phyloP scores from a whole-genome alignment of 108 stramenopile genomes.

The Cyclotella distinguenda region DNA sequence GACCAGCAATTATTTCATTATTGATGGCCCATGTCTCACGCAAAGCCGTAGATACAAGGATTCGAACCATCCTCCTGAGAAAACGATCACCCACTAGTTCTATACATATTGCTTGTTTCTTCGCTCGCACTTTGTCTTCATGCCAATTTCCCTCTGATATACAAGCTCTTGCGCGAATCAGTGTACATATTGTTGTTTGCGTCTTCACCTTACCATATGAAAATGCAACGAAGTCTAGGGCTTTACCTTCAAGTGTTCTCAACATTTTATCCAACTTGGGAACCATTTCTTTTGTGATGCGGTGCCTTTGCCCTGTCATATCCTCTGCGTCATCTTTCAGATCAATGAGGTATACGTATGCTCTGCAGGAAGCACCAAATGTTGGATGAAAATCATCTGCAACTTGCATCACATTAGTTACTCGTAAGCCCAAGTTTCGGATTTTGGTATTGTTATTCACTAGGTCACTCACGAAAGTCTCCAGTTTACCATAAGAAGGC shows the following conservation, averaged over 20 bases:
- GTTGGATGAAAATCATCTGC: slow-evolving; percentile 66
- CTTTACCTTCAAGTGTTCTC: slow-evolving; percentile 42
- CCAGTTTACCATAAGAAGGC: slow-evolving; percentile 4
- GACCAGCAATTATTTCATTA: neutral
- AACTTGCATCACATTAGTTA: slow-evolving; percentile 36
- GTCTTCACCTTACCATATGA: slow-evolving; percentile 78
- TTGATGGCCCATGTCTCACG: slow-evolving; percentile 28
- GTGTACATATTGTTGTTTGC: slow-evolving; percentile 54
- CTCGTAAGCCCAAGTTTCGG: slow-evolving; percentile 4
- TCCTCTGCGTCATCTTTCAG: slow-evolving; percentile 10
- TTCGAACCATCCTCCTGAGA: slow-evolving; percentile 77
- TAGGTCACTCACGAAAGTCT: slow-evolving; percentile 20
- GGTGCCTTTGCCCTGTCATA: neutral
- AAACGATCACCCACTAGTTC: slow-evolving; percentile 77
- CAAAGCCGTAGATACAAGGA: slow-evolving; percentile 63
- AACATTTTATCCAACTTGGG: slow-evolving; percentile 52
- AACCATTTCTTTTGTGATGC: slow-evolving; percentile 11
- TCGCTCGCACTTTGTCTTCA: neutral
- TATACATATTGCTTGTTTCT: slow-evolving; percentile 55
- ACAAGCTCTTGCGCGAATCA: slow-evolving; percentile 57
- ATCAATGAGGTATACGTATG: slow-evolving; percentile 75
- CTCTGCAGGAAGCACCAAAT: slow-evolving; percentile 65
- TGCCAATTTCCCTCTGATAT: slow-evolving; percentile 29
- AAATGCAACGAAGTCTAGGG: slow-evolving; percentile 62
- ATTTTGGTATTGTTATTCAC: slow-evolving; percentile 3